Base-by-base conservation (phyloP, 192 early-diverging fungal genomes). In the Umbelopsis ramanniana region DNA sequence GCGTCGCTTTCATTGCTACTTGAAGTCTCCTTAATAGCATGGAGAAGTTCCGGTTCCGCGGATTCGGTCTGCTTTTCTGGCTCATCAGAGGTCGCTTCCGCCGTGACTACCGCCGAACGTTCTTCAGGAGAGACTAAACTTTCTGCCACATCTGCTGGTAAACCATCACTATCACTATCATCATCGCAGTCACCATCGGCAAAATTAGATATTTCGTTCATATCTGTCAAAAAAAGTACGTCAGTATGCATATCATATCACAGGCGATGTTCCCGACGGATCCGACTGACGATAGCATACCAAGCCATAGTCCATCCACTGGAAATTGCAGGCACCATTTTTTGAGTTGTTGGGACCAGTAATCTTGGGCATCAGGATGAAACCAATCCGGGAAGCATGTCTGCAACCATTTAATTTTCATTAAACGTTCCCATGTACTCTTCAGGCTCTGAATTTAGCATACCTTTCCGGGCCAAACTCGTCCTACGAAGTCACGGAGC, bases 351-450 rank as follows among this genome's bases (percentile, higher is more conserved):
- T 45, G 4, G 22, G 75, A 33, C 81, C 81, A 82, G 24, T 26
- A 82, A 0, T 24, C 29, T 76, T 74, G 73, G 0, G 81, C 79
- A 5, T 81, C 75, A 8, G 71, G 67, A 43, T 83, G 83, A 70
- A 90, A 84, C 76, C 86, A 90, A 70, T 90, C 89, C 0, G 89
- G 89, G 37, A 86, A 86, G 21, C 75, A 81, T 0, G 83, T 86
- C 72, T 89, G 83, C 29, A 35, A 21, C 8, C 4, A 52, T 7
- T 10, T 1, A 23, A 53, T 9, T 53, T n/a, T 53, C 52, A 22
- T 53, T 11, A n/a, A 0, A 23, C 21, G 17, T 52, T 24, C 21
- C 10, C 4, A 11, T 53, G 4, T 23, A 4, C 26, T 26, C 0
- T 9, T 54, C 29, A 29, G 3, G 29, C 8, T 43, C 40, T 12